phyloP scores from a whole-genome alignment of 441 rosid species.

The Geranium incanum region DNA sequence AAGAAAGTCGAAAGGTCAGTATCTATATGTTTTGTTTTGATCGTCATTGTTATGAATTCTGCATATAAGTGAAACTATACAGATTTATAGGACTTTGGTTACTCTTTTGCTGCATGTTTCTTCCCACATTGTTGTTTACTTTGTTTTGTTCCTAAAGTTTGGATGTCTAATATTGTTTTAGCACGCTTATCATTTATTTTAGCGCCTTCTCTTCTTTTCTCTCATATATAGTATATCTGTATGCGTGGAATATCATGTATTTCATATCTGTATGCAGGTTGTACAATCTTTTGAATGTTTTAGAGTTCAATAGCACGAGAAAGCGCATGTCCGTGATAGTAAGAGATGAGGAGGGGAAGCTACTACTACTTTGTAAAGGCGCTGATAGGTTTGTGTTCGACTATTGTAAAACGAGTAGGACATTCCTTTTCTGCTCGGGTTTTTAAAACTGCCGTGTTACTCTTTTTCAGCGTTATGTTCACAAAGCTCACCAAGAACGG shows the following conservation, averaged over 20 bases:
- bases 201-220: neutral
- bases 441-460: neutral
- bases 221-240: neutral
- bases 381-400: constrained; percentile 49
- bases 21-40: neutral
- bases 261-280: constrained; percentile 30
- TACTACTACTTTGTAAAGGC: constrained; percentile 50
- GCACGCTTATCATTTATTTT: neutral
- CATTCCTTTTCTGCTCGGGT: constrained; percentile 11
- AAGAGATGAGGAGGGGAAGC: constrained; percentile 41
- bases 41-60: neutral
- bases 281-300: constrained; percentile 41
- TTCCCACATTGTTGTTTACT: neutral
- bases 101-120: neutral
- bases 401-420: neutral
- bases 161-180: neutral
- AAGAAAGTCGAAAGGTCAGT: constrained; percentile 51
- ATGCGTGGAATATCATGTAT: neutral
- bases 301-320: constrained; percentile 53
- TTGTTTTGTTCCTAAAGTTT: neutral
- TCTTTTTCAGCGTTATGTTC: constrained; percentile 48
- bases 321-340: constrained; percentile 65
- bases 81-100: neutral
- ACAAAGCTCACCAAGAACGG: constrained; percentile 48
- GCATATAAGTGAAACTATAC: neutral